A percentile compares a stretch with the other conserved stretches of the same genome.
Conservation (phyloP, 2,329 filamentous ascomycete species). For the Pleoardoris graminearum region DNA sequence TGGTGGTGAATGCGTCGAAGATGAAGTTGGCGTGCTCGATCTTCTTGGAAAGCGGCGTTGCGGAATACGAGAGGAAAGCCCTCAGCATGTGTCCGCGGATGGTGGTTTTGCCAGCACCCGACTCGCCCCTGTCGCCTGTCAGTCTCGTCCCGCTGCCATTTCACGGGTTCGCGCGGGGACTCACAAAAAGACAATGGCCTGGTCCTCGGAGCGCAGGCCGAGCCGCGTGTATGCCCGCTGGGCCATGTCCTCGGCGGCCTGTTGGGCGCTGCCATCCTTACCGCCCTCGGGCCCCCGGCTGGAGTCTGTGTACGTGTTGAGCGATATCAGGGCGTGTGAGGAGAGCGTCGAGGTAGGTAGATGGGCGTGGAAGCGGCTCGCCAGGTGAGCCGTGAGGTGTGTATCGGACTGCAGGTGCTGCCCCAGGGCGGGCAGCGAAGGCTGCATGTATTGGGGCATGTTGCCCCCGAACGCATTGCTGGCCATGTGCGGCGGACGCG, state of each 20-base stretch:
- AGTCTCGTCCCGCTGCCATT: slow-evolving; percentile 8
- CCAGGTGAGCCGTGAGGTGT: slow-evolving; percentile 79
- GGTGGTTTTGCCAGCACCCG: slow-evolving; percentile 93
- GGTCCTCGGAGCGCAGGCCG: slow-evolving; percentile 87
- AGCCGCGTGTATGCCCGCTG: slow-evolving; percentile 82
- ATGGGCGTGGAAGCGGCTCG: slow-evolving; percentile 88
- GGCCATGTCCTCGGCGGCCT: slow-evolving; percentile 89
- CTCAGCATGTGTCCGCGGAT: slow-evolving; percentile 86
- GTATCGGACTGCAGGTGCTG: slow-evolving; percentile 79
- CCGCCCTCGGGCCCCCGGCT: slow-evolving; percentile 86
- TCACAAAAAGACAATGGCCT: slow-evolving; percentile 90
- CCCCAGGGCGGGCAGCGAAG: slow-evolving; percentile 85
- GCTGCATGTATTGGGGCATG: slow-evolving; percentile 69
- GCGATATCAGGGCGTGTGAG: slow-evolving; percentile 84
- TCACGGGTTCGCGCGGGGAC: slow-evolving; percentile 44
- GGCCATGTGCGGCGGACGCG: slow-evolving; percentile 58
- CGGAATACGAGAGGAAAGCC: slow-evolving; percentile 83
- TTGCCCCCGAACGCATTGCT: slow-evolving; percentile 52
- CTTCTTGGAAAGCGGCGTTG: slow-evolving; percentile 90
- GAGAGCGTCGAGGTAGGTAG: slow-evolving; percentile 86
- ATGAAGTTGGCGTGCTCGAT: slow-evolving; percentile 91
- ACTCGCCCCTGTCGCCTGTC: slow-evolving; percentile 74
- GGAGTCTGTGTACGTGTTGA: slow-evolving; percentile 94
- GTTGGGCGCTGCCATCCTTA: slow-evolving; percentile 89
- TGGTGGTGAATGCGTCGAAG: slow-evolving; percentile 95